Conservation (phyloP, 768 basidiomycete genomes). For the Boletus pseudopeckii region DNA sequence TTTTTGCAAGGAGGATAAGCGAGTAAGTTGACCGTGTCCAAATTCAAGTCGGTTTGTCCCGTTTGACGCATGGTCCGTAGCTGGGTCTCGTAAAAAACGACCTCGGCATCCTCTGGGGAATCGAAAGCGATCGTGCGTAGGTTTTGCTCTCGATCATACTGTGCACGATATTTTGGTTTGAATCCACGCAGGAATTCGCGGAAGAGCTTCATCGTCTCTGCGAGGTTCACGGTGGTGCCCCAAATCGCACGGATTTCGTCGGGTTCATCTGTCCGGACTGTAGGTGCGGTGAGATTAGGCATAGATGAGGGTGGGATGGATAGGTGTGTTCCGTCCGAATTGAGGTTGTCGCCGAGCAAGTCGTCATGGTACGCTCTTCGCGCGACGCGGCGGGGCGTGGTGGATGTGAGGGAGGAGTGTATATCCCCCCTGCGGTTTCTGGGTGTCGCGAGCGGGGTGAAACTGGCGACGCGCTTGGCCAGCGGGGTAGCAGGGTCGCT, state of each 20-base stretch:
- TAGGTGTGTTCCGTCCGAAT: constrained; percentile 58
- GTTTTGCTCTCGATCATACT: constrained; percentile 64
- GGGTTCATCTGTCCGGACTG: constrained; percentile 62
- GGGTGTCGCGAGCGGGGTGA: constrained; percentile 41
- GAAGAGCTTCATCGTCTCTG: constrained; percentile 89
- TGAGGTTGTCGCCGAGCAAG: constrained; percentile 35
- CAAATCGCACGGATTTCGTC: constrained; percentile 91
- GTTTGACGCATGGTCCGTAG: constrained; percentile 85
- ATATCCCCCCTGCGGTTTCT: constrained; percentile 35
- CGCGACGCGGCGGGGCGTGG: constrained; percentile 22
- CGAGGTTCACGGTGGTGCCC: constrained; percentile 94
- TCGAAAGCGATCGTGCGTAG: constrained; percentile 46
- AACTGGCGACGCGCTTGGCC: constrained; percentile 35
- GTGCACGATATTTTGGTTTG: constrained; percentile 84
- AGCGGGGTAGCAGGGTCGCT: constrained; percentile 43
- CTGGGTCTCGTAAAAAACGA: constrained; percentile 73
- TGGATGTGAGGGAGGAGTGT: constrained; percentile 34
- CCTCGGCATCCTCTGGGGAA: constrained; percentile 65
- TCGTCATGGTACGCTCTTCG: constrained; percentile 22
- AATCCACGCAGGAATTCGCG: constrained; percentile 87
- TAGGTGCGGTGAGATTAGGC: constrained; percentile 57
- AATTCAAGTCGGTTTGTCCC: constrained; percentile 88
- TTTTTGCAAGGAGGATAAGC: constrained; percentile 85
- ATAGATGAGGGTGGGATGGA: constrained; percentile 57
- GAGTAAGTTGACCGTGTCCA: constrained; percentile 82